phyloP scores from a whole-genome alignment of 495 filamentous ascomycete genomes.

The Jackrogersella minutella region DNA sequence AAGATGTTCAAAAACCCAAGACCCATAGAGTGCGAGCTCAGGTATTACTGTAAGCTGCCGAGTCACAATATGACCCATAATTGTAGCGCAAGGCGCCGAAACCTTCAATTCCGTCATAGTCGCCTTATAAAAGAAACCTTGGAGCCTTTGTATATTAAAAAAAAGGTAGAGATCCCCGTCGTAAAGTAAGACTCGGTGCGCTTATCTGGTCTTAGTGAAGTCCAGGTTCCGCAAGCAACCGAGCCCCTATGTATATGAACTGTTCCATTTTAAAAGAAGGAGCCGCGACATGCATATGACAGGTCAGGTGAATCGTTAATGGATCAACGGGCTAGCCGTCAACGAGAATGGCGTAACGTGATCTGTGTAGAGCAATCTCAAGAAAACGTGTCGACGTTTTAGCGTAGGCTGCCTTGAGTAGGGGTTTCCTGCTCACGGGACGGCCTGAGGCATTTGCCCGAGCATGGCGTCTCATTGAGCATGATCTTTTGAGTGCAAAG shows the following conservation, averaged over 20 bases:
- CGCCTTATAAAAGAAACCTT: background rate
- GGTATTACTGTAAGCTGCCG: constrained; percentile 22
- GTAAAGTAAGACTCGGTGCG: background rate
- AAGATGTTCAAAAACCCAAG: background rate
- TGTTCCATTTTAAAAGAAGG: background rate
- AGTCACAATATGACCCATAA: background rate
- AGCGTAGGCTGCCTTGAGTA: background rate
- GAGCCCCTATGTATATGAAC: background rate
- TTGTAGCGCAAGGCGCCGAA: constrained; percentile 22
- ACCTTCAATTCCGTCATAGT: constrained; percentile 13
- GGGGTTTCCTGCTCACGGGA: background rate
- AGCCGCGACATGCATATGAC: constrained; percentile 24
- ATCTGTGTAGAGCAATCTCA: background rate
- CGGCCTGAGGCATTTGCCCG: constrained; percentile 24
- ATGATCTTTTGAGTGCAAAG: background rate
- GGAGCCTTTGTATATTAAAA: background rate
- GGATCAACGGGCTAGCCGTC: background rate
- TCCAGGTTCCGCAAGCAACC: constrained; percentile 12
- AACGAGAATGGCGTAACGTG: background rate
- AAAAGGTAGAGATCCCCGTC: background rate
- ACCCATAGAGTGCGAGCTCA: background rate
- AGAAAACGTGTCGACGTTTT: background rate
- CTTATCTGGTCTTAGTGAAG: background rate
- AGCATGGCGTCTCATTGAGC: background rate
- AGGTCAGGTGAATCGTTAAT: constrained; percentile 1